Conservation (phyloP, 2,329 filamentous ascomycete genomes). For the Mollisiaceae sp. region DNA sequence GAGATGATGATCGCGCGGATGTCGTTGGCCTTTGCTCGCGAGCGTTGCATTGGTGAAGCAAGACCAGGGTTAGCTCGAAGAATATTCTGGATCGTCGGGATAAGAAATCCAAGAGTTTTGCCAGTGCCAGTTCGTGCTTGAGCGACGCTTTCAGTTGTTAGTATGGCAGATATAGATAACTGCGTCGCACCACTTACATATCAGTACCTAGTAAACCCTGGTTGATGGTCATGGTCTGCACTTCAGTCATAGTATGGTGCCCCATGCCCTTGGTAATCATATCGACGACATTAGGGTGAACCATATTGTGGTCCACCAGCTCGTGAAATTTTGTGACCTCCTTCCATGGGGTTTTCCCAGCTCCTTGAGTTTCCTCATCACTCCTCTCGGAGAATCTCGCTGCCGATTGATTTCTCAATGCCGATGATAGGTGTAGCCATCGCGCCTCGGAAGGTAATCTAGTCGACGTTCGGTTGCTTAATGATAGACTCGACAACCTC, state of each 20-base stretch:
- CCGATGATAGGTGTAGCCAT: constrained; percentile 39
- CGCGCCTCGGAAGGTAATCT: constrained; percentile 32
- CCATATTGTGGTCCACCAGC: constrained; percentile 38
- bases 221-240: constrained; percentile 84
- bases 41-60: constrained; percentile 45
- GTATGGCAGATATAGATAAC: constrained; percentile 8
- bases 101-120: constrained; percentile 92
- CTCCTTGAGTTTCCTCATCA: constrained; percentile 8
- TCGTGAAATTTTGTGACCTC: constrained; percentile 42
- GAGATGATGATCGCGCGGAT: constrained; percentile 77
- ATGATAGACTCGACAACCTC: constrained; percentile 35
- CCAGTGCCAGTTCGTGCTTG: constrained; percentile 97
- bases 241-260: constrained; percentile 86
- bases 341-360: constrained; percentile 12
- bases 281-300: constrained; percentile 41
- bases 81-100: constrained; percentile 84
- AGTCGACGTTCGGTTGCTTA: constrained; percentile 26
- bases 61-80: constrained; percentile 66
- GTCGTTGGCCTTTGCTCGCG: constrained; percentile 56
- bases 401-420: constrained; percentile 28
- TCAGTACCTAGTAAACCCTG: constrained; percentile 70
- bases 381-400: constrained; percentile 15
- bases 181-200: constrained; percentile 39
- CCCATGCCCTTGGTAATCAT: constrained; percentile 74
- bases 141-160: constrained; percentile 66